These are phyloP conservation scores for Fallopia convolvulus DNA, from an alignment of 148 eudicot species.

Conservation along the genomic window DNA sequence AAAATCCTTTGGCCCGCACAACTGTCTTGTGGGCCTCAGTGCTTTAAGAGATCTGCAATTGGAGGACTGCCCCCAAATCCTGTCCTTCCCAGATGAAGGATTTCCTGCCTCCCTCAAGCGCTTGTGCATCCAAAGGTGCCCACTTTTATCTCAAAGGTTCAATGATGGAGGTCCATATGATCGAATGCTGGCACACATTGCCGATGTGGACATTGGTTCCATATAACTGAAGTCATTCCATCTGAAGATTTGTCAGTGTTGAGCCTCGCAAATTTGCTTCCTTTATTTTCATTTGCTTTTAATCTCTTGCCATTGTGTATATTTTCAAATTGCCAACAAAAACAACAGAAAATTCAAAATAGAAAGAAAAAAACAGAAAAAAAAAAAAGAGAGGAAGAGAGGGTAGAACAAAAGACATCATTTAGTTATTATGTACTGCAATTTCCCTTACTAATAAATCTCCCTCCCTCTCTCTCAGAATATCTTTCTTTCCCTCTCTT, in stretches of 20 bases:
- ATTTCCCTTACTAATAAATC: neutral
- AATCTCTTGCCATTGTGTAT: neutral
- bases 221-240: neutral
- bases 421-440: neutral
- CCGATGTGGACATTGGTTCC: neutral
- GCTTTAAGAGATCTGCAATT: neutral
- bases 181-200: neutral
- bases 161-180: neutral
- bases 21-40: neutral
- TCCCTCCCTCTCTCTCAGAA: neutral
- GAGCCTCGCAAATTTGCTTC: neutral
- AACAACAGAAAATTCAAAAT: neutral
- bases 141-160: neutral
- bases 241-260: neutral
- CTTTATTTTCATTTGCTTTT: neutral
- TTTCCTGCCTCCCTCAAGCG: neutral
- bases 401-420: neutral
- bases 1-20: neutral
- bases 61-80: slow-evolving; percentile 1
- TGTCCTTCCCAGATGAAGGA: neutral
- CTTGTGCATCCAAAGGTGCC: neutral
- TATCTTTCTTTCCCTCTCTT: neutral
- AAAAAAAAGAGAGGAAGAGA: neutral
- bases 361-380: too few relatives aligned
- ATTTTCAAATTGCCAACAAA: neutral